phyloP scores from a whole-genome alignment of 2,329 filamentous ascomycete genomes.

The Calonectria hawksworthii region DNA sequence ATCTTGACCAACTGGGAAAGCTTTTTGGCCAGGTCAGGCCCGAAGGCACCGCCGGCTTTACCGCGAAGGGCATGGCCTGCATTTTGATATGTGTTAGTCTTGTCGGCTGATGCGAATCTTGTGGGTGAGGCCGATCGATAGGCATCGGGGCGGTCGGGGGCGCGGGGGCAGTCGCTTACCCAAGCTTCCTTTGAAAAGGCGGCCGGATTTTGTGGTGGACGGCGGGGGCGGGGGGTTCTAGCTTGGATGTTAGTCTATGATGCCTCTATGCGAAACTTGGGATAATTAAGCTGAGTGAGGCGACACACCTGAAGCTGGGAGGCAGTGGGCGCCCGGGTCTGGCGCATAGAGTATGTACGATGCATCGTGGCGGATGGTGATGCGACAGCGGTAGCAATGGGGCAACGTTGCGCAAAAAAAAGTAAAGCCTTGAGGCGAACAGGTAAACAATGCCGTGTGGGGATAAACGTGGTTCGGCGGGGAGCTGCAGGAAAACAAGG shows the following conservation, averaged over 20 bases:
- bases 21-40: constrained; percentile 95
- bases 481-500: constrained; percentile 41
- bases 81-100: constrained; percentile 24
- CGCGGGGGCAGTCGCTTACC: constrained; percentile 69
- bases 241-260: constrained; percentile 24
- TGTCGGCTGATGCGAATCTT: background rate
- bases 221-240: constrained; percentile 94
- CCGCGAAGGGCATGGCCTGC: constrained; percentile 77
- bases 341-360: constrained; percentile 99
- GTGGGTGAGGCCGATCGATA: background rate
- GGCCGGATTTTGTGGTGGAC: constrained; percentile 90
- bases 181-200: constrained; percentile 88
- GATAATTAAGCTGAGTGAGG: background rate
- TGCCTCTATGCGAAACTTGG: background rate
- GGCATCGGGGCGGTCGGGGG: background rate
- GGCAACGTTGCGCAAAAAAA: constrained; percentile 37
- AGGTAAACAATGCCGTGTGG: constrained; percentile 40
- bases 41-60: constrained; percentile 82
- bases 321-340: constrained; percentile 94
- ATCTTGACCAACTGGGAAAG: constrained; percentile 98
- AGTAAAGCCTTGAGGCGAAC: constrained; percentile 21
- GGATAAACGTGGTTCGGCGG: constrained; percentile 35
- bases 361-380: constrained; percentile 76
- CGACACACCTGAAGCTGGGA: constrained; percentile 74
- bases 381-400: constrained; percentile 29